phyloP scores from a whole-genome alignment of 805 yeast genomes.

The Suhomyces emberorum region DNA sequence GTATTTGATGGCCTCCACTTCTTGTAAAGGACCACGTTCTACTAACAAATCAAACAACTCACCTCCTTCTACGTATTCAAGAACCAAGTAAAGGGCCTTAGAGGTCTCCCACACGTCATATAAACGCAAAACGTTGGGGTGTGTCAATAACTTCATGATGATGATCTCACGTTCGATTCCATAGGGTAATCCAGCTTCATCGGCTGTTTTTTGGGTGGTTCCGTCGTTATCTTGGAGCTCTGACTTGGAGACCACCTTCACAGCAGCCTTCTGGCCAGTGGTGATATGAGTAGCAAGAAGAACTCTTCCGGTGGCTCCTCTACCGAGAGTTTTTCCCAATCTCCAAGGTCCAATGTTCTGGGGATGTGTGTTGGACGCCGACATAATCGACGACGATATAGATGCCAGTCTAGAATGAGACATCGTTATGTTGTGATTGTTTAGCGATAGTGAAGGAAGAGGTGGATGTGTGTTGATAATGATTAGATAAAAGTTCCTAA shows the following conservation, averaged over 20 bases:
- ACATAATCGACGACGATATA: slow-evolving; percentile 50
- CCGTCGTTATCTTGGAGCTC: slow-evolving; percentile 37
- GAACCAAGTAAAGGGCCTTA: slow-evolving; percentile 74
- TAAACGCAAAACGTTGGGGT: slow-evolving; percentile 87
- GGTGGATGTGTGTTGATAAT: background rate
- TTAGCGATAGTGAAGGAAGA: background rate
- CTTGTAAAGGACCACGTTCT: slow-evolving; percentile 65
- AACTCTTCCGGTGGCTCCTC: slow-evolving; percentile 82
- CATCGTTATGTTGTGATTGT: background rate
- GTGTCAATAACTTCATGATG: slow-evolving; percentile 92
- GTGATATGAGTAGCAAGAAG: slow-evolving; percentile 65
- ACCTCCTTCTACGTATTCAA: slow-evolving; percentile 88
- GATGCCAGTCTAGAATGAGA: slow-evolving; percentile 60
- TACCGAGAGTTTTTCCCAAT: slow-evolving; percentile 72
- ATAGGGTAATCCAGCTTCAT: slow-evolving; percentile 73
- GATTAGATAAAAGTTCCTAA: background rate
- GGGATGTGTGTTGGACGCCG: slow-evolving; percentile 44
- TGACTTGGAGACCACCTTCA: slow-evolving; percentile 74
- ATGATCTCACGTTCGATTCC: slow-evolving; percentile 97
- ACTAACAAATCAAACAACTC: slow-evolving; percentile 76
- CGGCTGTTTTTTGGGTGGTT: slow-evolving; percentile 29
- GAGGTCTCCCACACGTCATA: slow-evolving; percentile 98
- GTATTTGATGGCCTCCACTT: slow-evolving; percentile 70
- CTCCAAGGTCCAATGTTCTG: slow-evolving; percentile 77
- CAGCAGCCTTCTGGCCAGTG: slow-evolving; percentile 78